A percentile compares a stretch with the other conserved stretches of the same genome.
These are phyloP conservation scores for Orbilia brochopaga DNA, from an alignment of 2,329 filamentous ascomycete genomes.

Conservation along the genomic window DNA sequence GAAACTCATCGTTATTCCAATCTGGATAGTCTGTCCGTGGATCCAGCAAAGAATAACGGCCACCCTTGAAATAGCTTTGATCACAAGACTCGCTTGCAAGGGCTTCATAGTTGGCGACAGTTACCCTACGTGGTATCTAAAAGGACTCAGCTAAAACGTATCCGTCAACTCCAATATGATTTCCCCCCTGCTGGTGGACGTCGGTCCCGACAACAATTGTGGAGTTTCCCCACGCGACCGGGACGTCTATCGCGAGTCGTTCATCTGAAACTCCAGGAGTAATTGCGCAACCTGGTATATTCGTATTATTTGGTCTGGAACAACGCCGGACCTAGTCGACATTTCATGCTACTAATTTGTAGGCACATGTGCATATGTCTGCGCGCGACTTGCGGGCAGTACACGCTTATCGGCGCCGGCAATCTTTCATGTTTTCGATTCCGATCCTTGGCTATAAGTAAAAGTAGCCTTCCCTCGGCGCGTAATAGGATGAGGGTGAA, in stretches of 20 bases:
- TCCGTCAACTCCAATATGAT: background rate
- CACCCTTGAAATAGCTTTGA: too few relatives aligned
- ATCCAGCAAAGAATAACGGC: too few relatives aligned
- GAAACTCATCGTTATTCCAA: too few relatives aligned
- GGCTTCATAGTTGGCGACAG: background rate
- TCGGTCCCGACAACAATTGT: background rate
- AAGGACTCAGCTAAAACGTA: background rate
- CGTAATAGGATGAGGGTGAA: too few relatives aligned
- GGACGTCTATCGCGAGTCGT: background rate
- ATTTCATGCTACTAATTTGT: background rate
- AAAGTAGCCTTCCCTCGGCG: too few relatives aligned
- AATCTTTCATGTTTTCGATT: too few relatives aligned
- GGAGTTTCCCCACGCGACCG: background rate
- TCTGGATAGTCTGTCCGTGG: too few relatives aligned
- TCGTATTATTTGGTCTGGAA: too few relatives aligned
- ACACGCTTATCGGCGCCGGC: background rate
- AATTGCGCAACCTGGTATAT: background rate
- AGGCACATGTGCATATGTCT: constrained; percentile 4
- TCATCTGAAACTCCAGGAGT: background rate
- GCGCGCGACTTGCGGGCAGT: background rate
- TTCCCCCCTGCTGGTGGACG: background rate
- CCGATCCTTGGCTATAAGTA: too few relatives aligned
- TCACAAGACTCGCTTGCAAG: background rate
- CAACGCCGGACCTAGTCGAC: background rate
- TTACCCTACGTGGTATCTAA: background rate